Evolutionary conservation across 495 filamentous ascomycete genomes (phyloP).

Genomic region (Bathelium albidoporum): DNA sequence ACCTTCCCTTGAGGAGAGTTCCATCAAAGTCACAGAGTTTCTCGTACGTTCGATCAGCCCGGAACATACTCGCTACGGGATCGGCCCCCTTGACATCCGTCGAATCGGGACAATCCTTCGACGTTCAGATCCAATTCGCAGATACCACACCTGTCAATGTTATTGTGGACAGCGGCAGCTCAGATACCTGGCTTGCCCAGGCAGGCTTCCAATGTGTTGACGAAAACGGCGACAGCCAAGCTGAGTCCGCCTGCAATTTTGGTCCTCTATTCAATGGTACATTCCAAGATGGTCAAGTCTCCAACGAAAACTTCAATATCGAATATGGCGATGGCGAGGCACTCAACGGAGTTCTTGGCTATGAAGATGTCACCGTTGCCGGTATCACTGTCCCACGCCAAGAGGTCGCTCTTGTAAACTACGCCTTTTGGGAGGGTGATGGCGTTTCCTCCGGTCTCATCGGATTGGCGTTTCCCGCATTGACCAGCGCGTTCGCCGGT

Average conservation of each 20-base stretch:
- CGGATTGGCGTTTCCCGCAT: slow-evolving; percentile 11
- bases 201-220: slow-evolving; percentile 41
- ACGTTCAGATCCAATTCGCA: slow-evolving; percentile 6
- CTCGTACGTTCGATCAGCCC: neutral
- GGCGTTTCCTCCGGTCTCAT: slow-evolving; percentile 15
- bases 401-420: slow-evolving; percentile 43
- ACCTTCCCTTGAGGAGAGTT: neutral
- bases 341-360: slow-evolving; percentile 46
- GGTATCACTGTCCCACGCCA: slow-evolving; percentile 48
- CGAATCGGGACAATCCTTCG: slow-evolving; percentile 7
- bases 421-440: slow-evolving; percentile 34
- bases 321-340: slow-evolving; percentile 50
- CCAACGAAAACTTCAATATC: slow-evolving; percentile 45
- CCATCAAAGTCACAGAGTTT: neutral
- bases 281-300: slow-evolving; percentile 33
- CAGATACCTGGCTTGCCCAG: slow-evolving; percentile 51
- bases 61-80: neutral
- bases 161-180: slow-evolving; percentile 53
- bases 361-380: slow-evolving; percentile 43
- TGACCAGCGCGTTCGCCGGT: slow-evolving; percentile 11
- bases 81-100: slow-evolving; percentile 4
- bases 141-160: slow-evolving; percentile 16
- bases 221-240: slow-evolving; percentile 15
- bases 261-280: slow-evolving; percentile 34
- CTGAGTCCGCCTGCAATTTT: slow-evolving; percentile 37